phyloP scores from a whole-genome alignment of 139 green algal species.

The Chlamydomonas sp. region DNA sequence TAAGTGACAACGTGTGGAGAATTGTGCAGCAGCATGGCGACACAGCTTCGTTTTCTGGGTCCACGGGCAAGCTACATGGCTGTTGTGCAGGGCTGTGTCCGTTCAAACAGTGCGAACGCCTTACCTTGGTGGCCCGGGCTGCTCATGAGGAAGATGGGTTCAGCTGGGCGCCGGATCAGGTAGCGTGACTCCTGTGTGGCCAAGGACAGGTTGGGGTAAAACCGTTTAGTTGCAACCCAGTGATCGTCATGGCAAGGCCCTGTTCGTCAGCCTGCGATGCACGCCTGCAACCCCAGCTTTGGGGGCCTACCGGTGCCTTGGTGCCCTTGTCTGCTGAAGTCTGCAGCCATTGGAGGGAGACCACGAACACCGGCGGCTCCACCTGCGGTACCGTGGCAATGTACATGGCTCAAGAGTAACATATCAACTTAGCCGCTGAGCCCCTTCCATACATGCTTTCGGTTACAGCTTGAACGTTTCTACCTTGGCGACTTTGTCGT shows the following conservation, averaged over 20 bases:
- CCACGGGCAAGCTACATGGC: too few species aligned
- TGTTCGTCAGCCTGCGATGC: not conserved
- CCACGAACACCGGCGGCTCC: slow-evolving; percentile 25
- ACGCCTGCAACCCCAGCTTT: not conserved
- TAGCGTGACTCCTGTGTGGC: not conserved
- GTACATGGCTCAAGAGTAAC: too few species aligned
- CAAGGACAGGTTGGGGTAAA: not conserved
- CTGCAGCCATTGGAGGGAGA: slow-evolving; percentile 53
- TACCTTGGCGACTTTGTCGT: slow-evolving; percentile 45
- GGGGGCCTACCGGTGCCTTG: slow-evolving; percentile 31
- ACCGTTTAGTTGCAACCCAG: not conserved
- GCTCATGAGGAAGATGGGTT: slow-evolving; percentile 21
- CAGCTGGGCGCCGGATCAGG: not conserved
- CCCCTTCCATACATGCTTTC: too few species aligned
- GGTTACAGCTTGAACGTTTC: not conserved
- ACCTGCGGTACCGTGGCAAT: not conserved
- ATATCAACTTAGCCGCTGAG: too few species aligned
- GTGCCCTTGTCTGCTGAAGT: slow-evolving; percentile 12
- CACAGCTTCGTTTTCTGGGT: too few species aligned
- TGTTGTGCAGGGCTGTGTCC: not conserved
- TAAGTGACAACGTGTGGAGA: not conserved
- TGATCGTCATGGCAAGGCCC: too few species aligned
- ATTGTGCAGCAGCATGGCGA: not conserved
- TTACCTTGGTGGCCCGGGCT: slow-evolving; percentile 11
- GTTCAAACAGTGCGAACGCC: not conserved